Conservation (phyloP, 306 rosid species). For the Leucaena leucocephala region DNA sequence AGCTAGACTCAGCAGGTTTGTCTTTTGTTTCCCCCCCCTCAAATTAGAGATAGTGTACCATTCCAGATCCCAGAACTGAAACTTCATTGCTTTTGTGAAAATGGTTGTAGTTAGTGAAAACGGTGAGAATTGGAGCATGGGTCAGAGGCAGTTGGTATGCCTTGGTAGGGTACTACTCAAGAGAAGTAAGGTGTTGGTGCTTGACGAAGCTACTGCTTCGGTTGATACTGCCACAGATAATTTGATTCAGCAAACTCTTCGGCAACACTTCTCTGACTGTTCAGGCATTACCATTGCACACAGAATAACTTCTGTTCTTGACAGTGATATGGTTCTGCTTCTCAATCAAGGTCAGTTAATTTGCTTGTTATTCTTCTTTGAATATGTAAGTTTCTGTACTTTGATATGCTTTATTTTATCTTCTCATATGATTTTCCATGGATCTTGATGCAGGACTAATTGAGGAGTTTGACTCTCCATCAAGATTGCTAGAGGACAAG, state of each 20-base stretch:
- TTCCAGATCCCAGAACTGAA: not conserved
- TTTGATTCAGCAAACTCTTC: conserved; percentile 75
- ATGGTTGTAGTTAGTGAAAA: conserved; percentile 63
- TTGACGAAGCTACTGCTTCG: conserved; percentile 90
- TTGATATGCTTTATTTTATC: not conserved
- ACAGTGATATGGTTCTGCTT: conserved; percentile 82
- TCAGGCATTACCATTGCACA: conserved; percentile 84
- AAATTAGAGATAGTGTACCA: not conserved
- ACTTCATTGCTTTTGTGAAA: conserved; percentile 17
- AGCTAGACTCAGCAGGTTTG: not conserved
- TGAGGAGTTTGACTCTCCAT: conserved; percentile 67
- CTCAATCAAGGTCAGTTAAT: conserved; percentile 65
- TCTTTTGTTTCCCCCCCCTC: not conserved
- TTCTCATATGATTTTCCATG: not conserved
- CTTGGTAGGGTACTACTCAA: conserved; percentile 81
- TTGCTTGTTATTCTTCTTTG: not conserved
- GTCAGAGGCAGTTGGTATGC: conserved; percentile 91
- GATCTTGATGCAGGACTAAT: conserved; percentile 55
- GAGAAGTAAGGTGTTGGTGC: conserved; percentile 82
- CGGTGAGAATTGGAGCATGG: conserved; percentile 98
- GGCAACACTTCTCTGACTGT: conserved; percentile 64
- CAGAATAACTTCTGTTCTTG: conserved; percentile 79
- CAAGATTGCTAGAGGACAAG: conserved; percentile 60
- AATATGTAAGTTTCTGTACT: not conserved
- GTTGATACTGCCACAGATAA: conserved; percentile 93